Conservation (phyloP, 2,329 filamentous ascomycete species). For the Cadophora luteo-olivacea region DNA sequence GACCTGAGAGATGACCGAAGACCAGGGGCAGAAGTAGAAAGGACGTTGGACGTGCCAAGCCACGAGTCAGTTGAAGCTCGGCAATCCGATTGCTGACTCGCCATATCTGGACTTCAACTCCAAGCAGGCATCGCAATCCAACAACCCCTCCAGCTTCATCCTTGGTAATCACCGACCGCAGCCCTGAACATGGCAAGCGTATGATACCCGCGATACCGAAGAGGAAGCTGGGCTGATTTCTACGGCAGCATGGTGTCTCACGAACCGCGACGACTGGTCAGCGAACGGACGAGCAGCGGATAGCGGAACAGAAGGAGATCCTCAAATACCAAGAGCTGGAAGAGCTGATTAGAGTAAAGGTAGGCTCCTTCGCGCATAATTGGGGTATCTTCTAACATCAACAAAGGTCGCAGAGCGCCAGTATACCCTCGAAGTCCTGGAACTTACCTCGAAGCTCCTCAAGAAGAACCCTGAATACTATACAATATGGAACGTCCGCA, state of each 20-base stretch:
- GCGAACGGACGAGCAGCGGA: slow-evolving; percentile 72
- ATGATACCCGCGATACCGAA: slow-evolving; percentile 35
- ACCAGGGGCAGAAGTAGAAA: slow-evolving; percentile 27
- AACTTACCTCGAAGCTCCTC: slow-evolving; percentile 75
- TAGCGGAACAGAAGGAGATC: slow-evolving; percentile 78
- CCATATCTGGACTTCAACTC: slow-evolving; percentile 21
- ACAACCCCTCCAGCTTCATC: slow-evolving; percentile 20
- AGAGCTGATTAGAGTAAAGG: slow-evolving; percentile 69
- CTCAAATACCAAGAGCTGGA: slow-evolving; percentile 76
- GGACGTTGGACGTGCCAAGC: slow-evolving; percentile 18
- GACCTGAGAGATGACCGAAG: slow-evolving; percentile 13
- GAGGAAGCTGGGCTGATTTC: slow-evolving; percentile 40
- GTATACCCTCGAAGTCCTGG: slow-evolving; percentile 60
- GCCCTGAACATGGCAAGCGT: slow-evolving; percentile 47
- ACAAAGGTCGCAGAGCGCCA: slow-evolving; percentile 43
- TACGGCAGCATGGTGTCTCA: slow-evolving; percentile 79
- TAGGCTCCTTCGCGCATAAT: slow-evolving; percentile 44
- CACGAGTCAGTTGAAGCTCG: slow-evolving; percentile 28
- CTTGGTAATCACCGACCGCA: slow-evolving; percentile 5
- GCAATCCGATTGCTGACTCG: slow-evolving; percentile 36
- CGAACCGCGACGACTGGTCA: slow-evolving; percentile 65
- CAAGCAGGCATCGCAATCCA: not conserved
- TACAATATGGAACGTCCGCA: slow-evolving; percentile 89
- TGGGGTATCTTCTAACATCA: slow-evolving; percentile 28
- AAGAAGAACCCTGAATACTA: slow-evolving; percentile 87